Percentiles rank a stretch among this genome's conserved stretches.
Conservation (phyloP, 352 stramenopile genomes). For the Phytopythium litorale region DNA sequence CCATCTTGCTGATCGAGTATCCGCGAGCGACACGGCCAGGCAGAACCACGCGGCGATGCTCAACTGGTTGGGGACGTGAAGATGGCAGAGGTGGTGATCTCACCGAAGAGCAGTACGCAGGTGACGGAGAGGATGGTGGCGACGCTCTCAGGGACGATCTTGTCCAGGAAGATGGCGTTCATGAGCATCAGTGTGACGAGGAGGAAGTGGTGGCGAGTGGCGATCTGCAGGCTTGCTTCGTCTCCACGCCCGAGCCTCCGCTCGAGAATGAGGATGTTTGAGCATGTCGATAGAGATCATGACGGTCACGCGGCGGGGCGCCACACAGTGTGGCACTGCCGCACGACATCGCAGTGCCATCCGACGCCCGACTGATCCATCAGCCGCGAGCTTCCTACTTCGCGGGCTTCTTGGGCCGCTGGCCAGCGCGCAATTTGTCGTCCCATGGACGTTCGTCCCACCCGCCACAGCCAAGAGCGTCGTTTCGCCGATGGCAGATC, state of each 20-base stretch:
- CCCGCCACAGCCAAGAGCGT: too few species aligned
- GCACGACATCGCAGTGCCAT: too few species aligned
- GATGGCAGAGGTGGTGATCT: slow-evolving; percentile 77
- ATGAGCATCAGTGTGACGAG: slow-evolving; percentile 94
- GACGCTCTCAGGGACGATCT: slow-evolving; percentile 73
- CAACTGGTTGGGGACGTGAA: too few species aligned
- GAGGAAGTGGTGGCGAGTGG: slow-evolving; percentile 90
- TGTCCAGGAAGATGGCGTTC: slow-evolving; percentile 92
- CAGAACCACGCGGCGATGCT: slow-evolving; percentile 30
- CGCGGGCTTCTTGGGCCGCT: too few species aligned
- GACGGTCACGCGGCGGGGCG: too few species aligned
- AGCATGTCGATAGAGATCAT: slow-evolving; percentile 79
- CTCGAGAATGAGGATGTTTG: slow-evolving; percentile 79
- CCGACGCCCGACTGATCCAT: too few species aligned
- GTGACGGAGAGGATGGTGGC: slow-evolving; percentile 94
- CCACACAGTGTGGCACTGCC: too few species aligned
- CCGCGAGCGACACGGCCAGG: slow-evolving; percentile 86
- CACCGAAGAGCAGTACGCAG: slow-evolving; percentile 93
- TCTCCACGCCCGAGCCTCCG: slow-evolving; percentile 70
- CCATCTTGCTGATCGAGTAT: slow-evolving; percentile 88
- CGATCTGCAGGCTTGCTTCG: slow-evolving; percentile 83
- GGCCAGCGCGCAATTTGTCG: too few species aligned
- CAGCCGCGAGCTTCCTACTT: too few species aligned
- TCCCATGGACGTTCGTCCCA: too few species aligned
- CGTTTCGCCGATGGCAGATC: too few species aligned